phyloP scores from a whole-genome alignment of 164 flowering plant species.

The Tetracentron sinense region DNA sequence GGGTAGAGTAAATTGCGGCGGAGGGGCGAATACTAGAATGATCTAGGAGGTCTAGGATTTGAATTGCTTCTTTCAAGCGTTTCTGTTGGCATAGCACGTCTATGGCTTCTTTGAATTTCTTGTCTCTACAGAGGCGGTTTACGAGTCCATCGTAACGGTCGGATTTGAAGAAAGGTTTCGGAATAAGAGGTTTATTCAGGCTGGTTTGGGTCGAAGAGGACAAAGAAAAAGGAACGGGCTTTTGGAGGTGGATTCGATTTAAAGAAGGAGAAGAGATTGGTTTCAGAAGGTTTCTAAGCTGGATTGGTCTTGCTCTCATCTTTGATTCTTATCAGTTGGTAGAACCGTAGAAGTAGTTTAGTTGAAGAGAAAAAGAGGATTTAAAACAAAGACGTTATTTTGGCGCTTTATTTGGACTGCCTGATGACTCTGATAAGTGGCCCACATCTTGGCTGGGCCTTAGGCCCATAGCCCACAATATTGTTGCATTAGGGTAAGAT shows the following conservation, averaged over 20 bases:
- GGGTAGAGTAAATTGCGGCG: slow-evolving; percentile 21
- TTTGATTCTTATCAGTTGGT: not conserved
- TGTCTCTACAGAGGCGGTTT: slow-evolving; percentile 18
- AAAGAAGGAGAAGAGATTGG: not conserved
- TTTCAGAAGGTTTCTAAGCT: not conserved
- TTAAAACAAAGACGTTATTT: not conserved
- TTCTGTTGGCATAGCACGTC: slow-evolving; percentile 21
- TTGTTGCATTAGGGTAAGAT: too few species aligned
- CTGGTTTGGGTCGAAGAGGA: not conserved
- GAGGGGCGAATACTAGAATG: slow-evolving; percentile 15
- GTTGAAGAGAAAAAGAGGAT: not conserved
- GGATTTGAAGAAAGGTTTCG: slow-evolving; percentile 4
- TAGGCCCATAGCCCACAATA: too few species aligned
- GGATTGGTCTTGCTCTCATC: slow-evolving; percentile 2
- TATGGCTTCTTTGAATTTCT: slow-evolving; percentile 27
- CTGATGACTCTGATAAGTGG: not conserved
- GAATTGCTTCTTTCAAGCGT: slow-evolving; percentile 23
- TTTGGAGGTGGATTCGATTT: not conserved
- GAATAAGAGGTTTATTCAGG: not conserved
- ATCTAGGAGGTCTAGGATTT: slow-evolving; percentile 20
- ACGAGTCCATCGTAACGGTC: slow-evolving; percentile 3
- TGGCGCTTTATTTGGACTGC: not conserved
- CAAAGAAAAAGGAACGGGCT: not conserved
- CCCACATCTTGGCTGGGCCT: too few species aligned
- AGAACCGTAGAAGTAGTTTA: too few species aligned